A percentile compares a stretch with the other conserved stretches of the same genome.
Conservation (phyloP, 2,329 filamentous ascomycete genomes). For the Orbilia blumenaviensis region DNA sequence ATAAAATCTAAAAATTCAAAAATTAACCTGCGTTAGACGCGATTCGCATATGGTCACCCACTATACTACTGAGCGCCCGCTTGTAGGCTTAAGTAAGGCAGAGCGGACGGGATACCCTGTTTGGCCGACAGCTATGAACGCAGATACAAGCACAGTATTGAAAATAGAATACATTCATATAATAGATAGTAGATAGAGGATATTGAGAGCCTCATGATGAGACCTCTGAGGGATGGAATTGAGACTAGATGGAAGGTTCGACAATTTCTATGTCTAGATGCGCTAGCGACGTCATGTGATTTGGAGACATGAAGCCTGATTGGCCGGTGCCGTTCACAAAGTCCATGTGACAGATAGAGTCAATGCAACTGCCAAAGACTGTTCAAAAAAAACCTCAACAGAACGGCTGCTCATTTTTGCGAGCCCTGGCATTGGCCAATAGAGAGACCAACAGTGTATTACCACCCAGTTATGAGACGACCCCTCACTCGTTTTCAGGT, state of each 20-base stretch:
- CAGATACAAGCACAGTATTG: neutral
- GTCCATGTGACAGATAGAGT: neutral
- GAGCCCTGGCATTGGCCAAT: neutral
- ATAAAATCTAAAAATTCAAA: constrained; percentile 4
- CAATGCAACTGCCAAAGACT: neutral
- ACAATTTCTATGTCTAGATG: too few relatives aligned
- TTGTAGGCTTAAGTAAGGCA: constrained; percentile 46
- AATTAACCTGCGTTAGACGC: constrained; percentile 26
- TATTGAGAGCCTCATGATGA: too few relatives aligned
- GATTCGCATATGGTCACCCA: constrained; percentile 54
- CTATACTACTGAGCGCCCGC: constrained; percentile 50
- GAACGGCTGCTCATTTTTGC: neutral
- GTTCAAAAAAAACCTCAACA: neutral
- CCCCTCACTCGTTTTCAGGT: neutral
- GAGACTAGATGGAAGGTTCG: too few relatives aligned
- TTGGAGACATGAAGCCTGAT: neutral
- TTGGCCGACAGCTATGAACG: constrained; percentile 15
- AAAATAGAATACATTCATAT: too few relatives aligned
- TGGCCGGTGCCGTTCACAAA: neutral
- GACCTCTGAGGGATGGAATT: too few relatives aligned
- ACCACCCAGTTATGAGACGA: neutral
- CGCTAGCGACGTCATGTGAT: neutral
- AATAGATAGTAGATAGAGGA: neutral
- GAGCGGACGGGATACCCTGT: constrained; percentile 49
- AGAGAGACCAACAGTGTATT: too few relatives aligned